These are phyloP conservation scores for Pyrus bretschneideri DNA, from an alignment of 306 rosid genomes.

Conservation along the genomic window DNA sequence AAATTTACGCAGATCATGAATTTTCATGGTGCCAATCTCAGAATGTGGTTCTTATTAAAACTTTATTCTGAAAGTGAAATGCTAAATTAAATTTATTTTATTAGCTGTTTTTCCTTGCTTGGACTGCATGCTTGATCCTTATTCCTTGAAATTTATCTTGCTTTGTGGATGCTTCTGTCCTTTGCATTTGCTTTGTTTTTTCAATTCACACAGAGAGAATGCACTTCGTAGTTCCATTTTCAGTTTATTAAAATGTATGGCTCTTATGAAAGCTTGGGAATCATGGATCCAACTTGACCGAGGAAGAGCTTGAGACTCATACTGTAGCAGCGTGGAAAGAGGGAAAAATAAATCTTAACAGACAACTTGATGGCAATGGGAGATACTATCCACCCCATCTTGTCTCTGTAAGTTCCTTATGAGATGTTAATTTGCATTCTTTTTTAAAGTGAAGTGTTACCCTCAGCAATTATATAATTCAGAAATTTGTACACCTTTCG, in stretches of 20 bases:
- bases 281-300: constrained; percentile 72
- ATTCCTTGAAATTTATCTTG: constrained; percentile 1
- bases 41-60: not conserved
- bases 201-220: not conserved
- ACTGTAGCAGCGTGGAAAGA: constrained; percentile 87
- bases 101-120: not conserved
- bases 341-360: constrained; percentile 40
- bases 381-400: constrained; percentile 35
- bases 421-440: constrained; percentile 9
- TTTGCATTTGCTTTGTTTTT: not conserved
- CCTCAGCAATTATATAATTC: not conserved
- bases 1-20: not conserved
- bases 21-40: not conserved
- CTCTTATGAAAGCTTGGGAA: constrained; percentile 62
- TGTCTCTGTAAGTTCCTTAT: constrained; percentile 53
- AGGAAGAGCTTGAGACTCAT: constrained; percentile 84
- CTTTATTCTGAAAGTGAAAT: not conserved
- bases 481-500: not conserved
- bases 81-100: not conserved
- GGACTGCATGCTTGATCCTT: not conserved
- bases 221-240: not conserved
- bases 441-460: not conserved
- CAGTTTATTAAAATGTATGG: constrained; percentile 4
- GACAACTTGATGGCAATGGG: constrained; percentile 44
- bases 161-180: not conserved